phyloP scores from a whole-genome alignment of 176 grass and related monocot genomes.

The Juncus effusus region DNA sequence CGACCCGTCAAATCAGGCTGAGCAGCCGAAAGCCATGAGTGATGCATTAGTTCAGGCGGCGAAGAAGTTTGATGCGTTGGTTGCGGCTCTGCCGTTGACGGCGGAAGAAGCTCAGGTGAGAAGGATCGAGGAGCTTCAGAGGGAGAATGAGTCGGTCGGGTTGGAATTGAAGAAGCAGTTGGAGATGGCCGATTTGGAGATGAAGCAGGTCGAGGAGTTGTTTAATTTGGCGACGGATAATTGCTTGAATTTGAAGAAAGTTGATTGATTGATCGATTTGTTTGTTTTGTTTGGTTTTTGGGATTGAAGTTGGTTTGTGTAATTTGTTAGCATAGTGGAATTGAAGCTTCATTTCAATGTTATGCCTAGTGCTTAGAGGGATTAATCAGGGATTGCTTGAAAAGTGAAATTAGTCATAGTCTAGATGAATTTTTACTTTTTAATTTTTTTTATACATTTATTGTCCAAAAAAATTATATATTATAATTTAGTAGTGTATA shows the following conservation, averaged over 20 bases:
- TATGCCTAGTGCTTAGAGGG: no score
- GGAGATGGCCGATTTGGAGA: conserved; percentile 68
- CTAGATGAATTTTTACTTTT: no score
- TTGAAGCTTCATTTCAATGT: no score
- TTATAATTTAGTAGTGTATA: no score
- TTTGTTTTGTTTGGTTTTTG: no score
- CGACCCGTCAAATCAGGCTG: conserved; percentile 41
- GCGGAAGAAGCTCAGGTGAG: conserved; percentile 78
- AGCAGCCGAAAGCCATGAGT: conserved; percentile 88
- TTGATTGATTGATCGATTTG: conserved; percentile 24
- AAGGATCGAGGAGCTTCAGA: conserved; percentile 79
- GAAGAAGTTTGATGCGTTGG: conserved; percentile 96
- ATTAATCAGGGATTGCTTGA: no score
- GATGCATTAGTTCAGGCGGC: conserved; percentile 73
- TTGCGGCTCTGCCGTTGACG: conserved; percentile 67
- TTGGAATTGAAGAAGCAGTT: conserved; percentile 84
- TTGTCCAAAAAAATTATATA: no score
- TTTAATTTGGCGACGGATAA: conserved; percentile 87
- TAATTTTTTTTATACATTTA: no score
- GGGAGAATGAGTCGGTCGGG: conserved; percentile 76
- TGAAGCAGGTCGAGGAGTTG: conserved; percentile 66
- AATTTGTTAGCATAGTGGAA: no score
- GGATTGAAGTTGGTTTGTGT: no score
- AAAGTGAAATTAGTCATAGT: no score
- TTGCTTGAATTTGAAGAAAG: conserved; percentile 92